phyloP scores from a whole-genome alignment of 768 basidiomycete genomes.

The Gymnopilus dilepis region DNA sequence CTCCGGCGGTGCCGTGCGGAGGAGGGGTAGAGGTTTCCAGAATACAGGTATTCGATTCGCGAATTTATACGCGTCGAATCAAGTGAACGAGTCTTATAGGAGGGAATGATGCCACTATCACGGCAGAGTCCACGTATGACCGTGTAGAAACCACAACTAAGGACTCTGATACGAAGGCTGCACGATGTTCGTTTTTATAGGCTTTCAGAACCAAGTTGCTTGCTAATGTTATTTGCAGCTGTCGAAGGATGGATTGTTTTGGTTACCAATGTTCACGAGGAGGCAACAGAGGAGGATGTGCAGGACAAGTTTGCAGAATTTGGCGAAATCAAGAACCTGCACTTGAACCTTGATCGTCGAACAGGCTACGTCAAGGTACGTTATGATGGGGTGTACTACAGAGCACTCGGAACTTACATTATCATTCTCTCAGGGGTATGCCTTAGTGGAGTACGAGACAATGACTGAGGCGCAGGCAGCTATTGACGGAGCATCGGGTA shows the following conservation, averaged over 20 bases:
- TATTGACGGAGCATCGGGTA: slow-evolving; percentile 88
- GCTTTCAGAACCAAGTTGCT: not conserved
- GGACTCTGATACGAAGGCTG: slow-evolving; percentile 78
- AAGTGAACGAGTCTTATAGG: slow-evolving; percentile 41
- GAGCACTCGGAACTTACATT: not conserved
- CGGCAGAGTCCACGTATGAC: slow-evolving; percentile 78
- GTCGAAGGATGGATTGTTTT: slow-evolving; percentile 99
- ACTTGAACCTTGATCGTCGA: slow-evolving; percentile 94
- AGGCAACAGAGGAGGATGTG: slow-evolving; percentile 97
- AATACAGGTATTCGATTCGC: slow-evolving; percentile 55
- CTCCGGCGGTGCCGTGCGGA: slow-evolving; percentile 71
- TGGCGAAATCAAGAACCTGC: slow-evolving; percentile 97
- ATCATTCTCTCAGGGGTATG: slow-evolving; percentile 79
- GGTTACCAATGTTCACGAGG: slow-evolving; percentile 96
- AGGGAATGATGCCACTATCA: slow-evolving; percentile 63
- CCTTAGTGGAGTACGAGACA: slow-evolving; percentile 96
- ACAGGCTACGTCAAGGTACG: slow-evolving; percentile 98
- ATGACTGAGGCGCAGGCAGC: slow-evolving; percentile 94
- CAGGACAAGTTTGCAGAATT: slow-evolving; percentile 96
- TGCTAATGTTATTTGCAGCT: slow-evolving; percentile 53
- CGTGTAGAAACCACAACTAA: slow-evolving; percentile 72
- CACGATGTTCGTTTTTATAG: slow-evolving; percentile 68
- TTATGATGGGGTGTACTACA: slow-evolving; percentile 6
- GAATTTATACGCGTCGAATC: slow-evolving; percentile 6
- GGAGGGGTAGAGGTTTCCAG: slow-evolving; percentile 86